Base-by-base conservation (phyloP, 192 early-diverging fungal genomes). In the Dissophora globulifera region DNA sequence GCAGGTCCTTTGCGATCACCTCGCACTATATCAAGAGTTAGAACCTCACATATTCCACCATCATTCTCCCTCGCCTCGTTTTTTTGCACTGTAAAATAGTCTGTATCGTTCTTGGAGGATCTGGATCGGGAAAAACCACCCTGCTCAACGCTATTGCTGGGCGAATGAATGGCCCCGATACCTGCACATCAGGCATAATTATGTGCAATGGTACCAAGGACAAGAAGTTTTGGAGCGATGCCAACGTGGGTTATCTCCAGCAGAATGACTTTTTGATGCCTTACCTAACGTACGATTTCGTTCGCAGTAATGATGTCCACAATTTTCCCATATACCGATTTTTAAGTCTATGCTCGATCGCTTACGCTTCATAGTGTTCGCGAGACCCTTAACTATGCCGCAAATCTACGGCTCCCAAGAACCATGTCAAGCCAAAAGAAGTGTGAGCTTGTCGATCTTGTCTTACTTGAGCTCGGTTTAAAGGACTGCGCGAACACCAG, bases 81-180 rank as follows among this genome's bases (percentile, higher is more conserved):
- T n/a, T n/a, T n/a, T n/a, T n/a, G n/a, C n/a, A n/a, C n/a, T n/a
- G n/a, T n/a, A n/a, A n/a, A n/a, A n/a, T n/a, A 67, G 80, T 92
- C 46, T 91, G 92, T 52, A 91, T 90, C 15, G 89, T 96, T 47
- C 93, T 94, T 60, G 94, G 93, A 1, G 91, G 90, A 5, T 88
- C 85, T 25, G 93, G 93, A 15, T 90, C 92, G 6, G 94, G 93
- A 45, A 95, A 93, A 65, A 87, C 92, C 0, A 93, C 92, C 0
- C 68, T 93, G 3, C 81, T 95, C 13, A 90, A 93, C 62, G 87
- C 91, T 0, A 80, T 93, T 9, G 90, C 89, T 4, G 88, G 87
- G 0, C 89, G 90, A 40, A 81, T 86, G 40, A 76, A 79, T 9
- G 84, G 82, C 23, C 82, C 86, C 16, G 62, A 68, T 30, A 72